Percentiles rank a stretch among this genome's conserved stretches.
Conservation (phyloP, 78 protist genomes). For the Salpingoeca rosetta region DNA sequence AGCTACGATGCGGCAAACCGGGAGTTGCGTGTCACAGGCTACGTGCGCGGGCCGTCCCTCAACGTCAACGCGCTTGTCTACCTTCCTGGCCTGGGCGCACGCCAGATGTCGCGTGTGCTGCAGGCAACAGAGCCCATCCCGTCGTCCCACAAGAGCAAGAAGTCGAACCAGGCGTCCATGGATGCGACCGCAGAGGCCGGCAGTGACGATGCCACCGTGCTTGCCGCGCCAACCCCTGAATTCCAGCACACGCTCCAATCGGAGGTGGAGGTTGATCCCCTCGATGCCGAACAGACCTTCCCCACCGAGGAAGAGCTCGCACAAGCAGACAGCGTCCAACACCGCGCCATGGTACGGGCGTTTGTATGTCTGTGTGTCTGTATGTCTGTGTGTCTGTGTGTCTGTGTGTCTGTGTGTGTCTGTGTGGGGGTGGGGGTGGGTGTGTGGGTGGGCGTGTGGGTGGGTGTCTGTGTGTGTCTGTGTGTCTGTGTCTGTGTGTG, state of each 20-base stretch:
- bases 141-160: neutral
- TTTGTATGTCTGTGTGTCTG: neutral
- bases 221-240: neutral
- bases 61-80: conserved; percentile 30
- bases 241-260: conserved; percentile 2
- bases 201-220: neutral
- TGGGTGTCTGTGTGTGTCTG: no score
- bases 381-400: neutral
- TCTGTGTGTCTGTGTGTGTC: no score
- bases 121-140: neutral
- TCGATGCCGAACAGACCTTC: conserved; percentile 40
- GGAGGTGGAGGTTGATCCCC: conserved; percentile 19
- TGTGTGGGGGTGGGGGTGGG: no score
- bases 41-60: conserved; percentile 26
- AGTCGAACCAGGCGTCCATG: neutral
- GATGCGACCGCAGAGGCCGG: neutral
- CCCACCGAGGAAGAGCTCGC: conserved; percentile 52
- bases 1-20: neutral
- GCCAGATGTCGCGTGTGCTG: conserved; percentile 10
- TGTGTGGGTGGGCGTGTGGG: no score
- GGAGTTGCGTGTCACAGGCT: conserved; percentile 23
- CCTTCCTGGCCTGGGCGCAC: conserved; percentile 38
- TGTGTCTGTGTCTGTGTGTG: neutral
- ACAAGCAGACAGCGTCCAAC: conserved; percentile 1
- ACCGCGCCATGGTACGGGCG: no score